phyloP scores from a whole-genome alignment of 1,284 basidiomycete genomes.

The Leccinum ponderosum region DNA sequence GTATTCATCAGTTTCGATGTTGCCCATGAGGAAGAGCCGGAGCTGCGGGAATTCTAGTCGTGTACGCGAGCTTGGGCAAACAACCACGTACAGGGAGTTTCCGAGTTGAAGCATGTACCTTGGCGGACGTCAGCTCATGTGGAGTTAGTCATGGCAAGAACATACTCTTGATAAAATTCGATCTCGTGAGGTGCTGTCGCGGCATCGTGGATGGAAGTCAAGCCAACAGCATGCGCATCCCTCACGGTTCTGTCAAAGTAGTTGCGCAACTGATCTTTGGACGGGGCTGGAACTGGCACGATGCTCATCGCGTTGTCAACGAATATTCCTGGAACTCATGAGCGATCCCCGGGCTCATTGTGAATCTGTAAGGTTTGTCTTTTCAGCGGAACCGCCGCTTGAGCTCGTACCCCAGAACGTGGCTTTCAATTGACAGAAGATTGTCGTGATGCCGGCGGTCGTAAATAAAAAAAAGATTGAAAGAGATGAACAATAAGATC shows the following conservation, averaged over 20 bases:
- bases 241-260: slow-evolving; percentile 64
- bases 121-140: slow-evolving; percentile 5
- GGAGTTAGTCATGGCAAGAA: slow-evolving; percentile 1
- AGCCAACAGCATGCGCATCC: slow-evolving; percentile 71
- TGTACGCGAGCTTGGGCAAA: neutral
- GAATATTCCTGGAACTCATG: slow-evolving; percentile 52
- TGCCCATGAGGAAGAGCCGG: slow-evolving; percentile 78
- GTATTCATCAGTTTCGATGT: slow-evolving; percentile 56
- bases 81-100: slow-evolving; percentile 58
- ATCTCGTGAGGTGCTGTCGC: slow-evolving; percentile 53
- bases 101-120: slow-evolving; percentile 61
- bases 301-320: slow-evolving; percentile 74
- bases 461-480: too few relatives aligned
- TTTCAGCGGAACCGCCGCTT: too few relatives aligned
- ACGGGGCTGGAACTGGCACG: slow-evolving; percentile 65
- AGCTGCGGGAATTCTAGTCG: slow-evolving; percentile 42
- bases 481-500: too few relatives aligned
- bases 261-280: slow-evolving; percentile 53
- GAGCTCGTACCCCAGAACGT: too few relatives aligned
- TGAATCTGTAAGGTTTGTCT: slow-evolving; percentile 9
- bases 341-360: neutral
- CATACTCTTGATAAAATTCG: slow-evolving; percentile 66
- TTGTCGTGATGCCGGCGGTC: too few relatives aligned
- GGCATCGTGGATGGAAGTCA: slow-evolving; percentile 87
- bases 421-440: too few relatives aligned